Conservation (phyloP, 1,284 basidiomycete genomes). For the Omphalotus olearius region DNA sequence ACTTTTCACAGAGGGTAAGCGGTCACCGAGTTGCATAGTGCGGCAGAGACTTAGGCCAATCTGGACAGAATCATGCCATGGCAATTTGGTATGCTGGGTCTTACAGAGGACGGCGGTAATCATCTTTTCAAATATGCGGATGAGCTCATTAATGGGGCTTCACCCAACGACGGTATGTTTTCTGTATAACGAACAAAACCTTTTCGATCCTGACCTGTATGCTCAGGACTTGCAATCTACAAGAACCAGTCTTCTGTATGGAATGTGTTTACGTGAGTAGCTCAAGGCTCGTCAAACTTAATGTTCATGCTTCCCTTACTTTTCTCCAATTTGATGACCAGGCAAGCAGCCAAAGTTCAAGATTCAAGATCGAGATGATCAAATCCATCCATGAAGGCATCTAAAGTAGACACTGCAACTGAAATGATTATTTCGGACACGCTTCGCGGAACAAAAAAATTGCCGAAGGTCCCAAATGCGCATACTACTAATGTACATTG, state of each 20-base stretch:
- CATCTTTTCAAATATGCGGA: constrained; percentile 53
- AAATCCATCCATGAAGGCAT: neutral
- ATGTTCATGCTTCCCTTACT: too few relatives aligned
- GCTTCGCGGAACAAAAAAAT: neutral
- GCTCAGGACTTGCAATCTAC: constrained; percentile 39
- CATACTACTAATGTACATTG: neutral
- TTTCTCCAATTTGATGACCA: constrained; percentile 13
- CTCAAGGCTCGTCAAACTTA: neutral
- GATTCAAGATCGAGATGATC: constrained; percentile 23
- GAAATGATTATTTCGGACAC: neutral
- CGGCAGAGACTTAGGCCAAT: neutral
- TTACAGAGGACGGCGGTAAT: constrained; percentile 49
- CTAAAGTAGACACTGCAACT: too few relatives aligned
- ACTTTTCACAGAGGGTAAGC: neutral
- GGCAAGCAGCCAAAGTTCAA: constrained; percentile 35
- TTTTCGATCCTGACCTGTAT: neutral
- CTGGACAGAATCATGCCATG: constrained; percentile 48
- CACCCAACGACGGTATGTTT: constrained; percentile 48
- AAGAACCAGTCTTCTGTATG: constrained; percentile 49
- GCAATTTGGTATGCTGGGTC: constrained; percentile 49
- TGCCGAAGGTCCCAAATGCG: neutral
- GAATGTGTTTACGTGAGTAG: constrained; percentile 44
- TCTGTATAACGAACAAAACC: neutral
- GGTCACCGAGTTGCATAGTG: neutral
- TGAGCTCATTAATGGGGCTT: constrained; percentile 45